Percentiles rank a stretch among this genome's conserved stretches.
Evolutionary conservation across 768 basidiomycete species (phyloP).

Genomic region (Tricholomella constricta): DNA sequence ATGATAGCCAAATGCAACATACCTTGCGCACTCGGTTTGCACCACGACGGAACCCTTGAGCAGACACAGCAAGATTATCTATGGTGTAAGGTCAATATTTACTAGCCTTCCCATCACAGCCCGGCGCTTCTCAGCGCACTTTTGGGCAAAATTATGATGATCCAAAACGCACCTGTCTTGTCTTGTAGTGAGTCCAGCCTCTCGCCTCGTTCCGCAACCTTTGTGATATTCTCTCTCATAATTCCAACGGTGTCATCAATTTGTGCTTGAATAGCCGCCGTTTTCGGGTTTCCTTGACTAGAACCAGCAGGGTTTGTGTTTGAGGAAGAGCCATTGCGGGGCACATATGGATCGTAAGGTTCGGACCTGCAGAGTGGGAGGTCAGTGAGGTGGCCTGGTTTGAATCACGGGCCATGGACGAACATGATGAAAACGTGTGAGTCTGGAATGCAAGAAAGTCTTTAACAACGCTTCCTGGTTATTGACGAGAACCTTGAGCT

Average conservation of each 20-base stretch:
- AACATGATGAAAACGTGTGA: slow-evolving; percentile 40
- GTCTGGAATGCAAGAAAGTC: slow-evolving; percentile 19
- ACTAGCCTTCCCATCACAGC: not conserved
- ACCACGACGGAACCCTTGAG: slow-evolving; percentile 97
- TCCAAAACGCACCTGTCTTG: slow-evolving; percentile 82
- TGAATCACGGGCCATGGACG: slow-evolving; percentile 20
- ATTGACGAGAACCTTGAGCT: slow-evolving; percentile 14
- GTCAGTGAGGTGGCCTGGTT: slow-evolving; percentile 15
- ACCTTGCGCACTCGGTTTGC: slow-evolving; percentile 98
- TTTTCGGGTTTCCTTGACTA: slow-evolving; percentile 73
- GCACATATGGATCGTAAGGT: slow-evolving; percentile 98
- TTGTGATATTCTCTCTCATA: slow-evolving; percentile 97
- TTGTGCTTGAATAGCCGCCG: slow-evolving; percentile 93
- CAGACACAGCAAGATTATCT: slow-evolving; percentile 97
- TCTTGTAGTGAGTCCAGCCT: slow-evolving; percentile 92
- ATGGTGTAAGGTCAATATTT: slow-evolving; percentile 7
- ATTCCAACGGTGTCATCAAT: slow-evolving; percentile 97
- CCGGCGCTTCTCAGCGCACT: not conserved
- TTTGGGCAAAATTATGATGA: not conserved
- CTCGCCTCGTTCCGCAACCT: slow-evolving; percentile 95
- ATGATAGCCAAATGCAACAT: slow-evolving; percentile 36
- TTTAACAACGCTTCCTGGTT: not conserved
- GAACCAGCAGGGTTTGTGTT: slow-evolving; percentile 50
- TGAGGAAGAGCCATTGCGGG: slow-evolving; percentile 73
- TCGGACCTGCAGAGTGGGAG: slow-evolving; percentile 69